Evolutionary conservation across 257 asterid species (phyloP).

Genomic region (Mitragyna speciosa): DNA sequence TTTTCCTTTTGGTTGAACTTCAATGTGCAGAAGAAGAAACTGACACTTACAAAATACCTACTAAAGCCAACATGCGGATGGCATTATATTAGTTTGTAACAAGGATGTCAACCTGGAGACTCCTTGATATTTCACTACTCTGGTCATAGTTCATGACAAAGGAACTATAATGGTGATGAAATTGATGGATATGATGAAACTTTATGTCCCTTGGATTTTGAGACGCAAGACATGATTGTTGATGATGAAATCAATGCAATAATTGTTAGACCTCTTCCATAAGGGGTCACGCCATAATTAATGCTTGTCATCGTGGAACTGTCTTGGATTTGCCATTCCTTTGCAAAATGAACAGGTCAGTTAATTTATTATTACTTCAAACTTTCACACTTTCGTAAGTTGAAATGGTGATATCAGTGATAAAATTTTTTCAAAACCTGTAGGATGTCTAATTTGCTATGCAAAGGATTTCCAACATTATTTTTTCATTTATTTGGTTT

Average conservation of each 20-base stretch:
- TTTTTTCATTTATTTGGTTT: slow-evolving; percentile 1
- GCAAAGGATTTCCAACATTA: not conserved
- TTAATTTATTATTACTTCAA: not conserved
- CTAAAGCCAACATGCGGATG: slow-evolving; percentile 81
- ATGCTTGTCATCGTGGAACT: slow-evolving; percentile 95
- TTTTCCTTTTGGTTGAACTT: slow-evolving; percentile 11
- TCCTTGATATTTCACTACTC: slow-evolving; percentile 88
- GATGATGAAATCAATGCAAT: slow-evolving; percentile 92
- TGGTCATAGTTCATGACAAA: slow-evolving; percentile 91
- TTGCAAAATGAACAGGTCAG: slow-evolving; percentile 89
- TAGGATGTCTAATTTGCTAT: not conserved
- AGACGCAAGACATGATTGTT: slow-evolving; percentile 95
- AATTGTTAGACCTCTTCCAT: slow-evolving; percentile 77
- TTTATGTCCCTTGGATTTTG: slow-evolving; percentile 88
- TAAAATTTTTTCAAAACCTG: not conserved
- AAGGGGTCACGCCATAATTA: slow-evolving; percentile 90
- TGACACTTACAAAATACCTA: slow-evolving; percentile 79
- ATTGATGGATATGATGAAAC: slow-evolving; percentile 96
- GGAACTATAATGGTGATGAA: slow-evolving; percentile 87
- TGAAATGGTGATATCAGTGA: not conserved
- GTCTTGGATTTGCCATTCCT: slow-evolving; percentile 82
- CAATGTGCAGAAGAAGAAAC: slow-evolving; percentile 85
- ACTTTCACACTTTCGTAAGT: slow-evolving; percentile 6
- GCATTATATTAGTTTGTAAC: slow-evolving; percentile 90
- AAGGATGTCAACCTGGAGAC: slow-evolving; percentile 94